Conservation (phyloP, 2,329 filamentous ascomycete genomes). For the Pyricularia sp. region DNA sequence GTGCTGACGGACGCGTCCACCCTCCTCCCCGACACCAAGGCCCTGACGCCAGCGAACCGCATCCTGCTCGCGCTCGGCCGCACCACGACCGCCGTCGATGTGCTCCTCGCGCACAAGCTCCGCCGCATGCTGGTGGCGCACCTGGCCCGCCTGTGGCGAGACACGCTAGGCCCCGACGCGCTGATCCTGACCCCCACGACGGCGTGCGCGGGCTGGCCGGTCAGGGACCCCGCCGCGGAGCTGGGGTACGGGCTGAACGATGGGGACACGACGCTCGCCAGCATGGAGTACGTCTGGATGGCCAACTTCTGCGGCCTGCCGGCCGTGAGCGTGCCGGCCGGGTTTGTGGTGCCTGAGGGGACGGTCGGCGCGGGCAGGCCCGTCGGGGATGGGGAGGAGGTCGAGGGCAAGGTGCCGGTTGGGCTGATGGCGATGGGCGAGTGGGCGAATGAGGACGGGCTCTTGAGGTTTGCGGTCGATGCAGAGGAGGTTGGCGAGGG, state of each 20-base stretch:
- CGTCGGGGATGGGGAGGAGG: slow-evolving; percentile 21
- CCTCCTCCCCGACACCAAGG: slow-evolving; percentile 33
- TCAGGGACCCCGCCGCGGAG: slow-evolving; percentile 23
- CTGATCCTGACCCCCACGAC: slow-evolving; percentile 65
- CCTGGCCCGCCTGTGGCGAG: slow-evolving; percentile 54
- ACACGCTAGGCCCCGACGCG: slow-evolving; percentile 43
- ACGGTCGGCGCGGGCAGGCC: slow-evolving; percentile 19
- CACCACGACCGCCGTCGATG: slow-evolving; percentile 55
- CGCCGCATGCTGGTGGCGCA: slow-evolving; percentile 63
- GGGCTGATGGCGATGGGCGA: slow-evolving; percentile 47
- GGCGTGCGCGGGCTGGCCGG: slow-evolving; percentile 34
- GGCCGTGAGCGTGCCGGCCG: slow-evolving; percentile 33
- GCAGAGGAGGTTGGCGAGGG: slow-evolving; percentile 30
- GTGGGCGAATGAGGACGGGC: slow-evolving; percentile 39
- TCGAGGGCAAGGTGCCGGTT: slow-evolving; percentile 34
- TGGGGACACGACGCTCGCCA: slow-evolving; percentile 33
- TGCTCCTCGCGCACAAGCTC: slow-evolving; percentile 60
- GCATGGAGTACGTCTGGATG: slow-evolving; percentile 42
- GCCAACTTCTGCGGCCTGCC: slow-evolving; percentile 41
- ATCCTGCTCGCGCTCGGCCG: slow-evolving; percentile 56
- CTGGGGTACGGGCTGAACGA: slow-evolving; percentile 32
- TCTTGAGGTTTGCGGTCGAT: slow-evolving; percentile 39
- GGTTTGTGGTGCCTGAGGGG: slow-evolving; percentile 30
- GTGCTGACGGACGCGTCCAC: slow-evolving; percentile 55
- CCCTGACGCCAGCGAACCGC: slow-evolving; percentile 52